Conservation (phyloP, 2,329 filamentous ascomycete genomes). For the Colletotrichum lindemuthianum region DNA sequence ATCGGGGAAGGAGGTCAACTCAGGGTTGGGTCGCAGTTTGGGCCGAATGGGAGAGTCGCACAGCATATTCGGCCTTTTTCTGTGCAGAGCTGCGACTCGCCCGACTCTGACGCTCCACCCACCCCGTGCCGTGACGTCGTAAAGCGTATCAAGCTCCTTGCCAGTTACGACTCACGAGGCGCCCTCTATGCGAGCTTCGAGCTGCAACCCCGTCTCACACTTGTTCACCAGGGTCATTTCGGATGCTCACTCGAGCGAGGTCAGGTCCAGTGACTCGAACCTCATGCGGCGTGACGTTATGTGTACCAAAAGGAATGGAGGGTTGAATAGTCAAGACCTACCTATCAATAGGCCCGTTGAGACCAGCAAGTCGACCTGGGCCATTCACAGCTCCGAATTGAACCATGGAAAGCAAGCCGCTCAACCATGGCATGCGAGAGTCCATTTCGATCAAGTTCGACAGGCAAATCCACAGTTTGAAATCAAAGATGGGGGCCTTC, state of each 20-base stretch:
- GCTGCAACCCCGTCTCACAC: conserved; percentile 42
- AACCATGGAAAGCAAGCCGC: conserved; percentile 77
- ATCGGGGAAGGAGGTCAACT: conserved; percentile 34
- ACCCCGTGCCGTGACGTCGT: conserved; percentile 26
- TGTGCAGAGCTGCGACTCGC: conserved; percentile 16
- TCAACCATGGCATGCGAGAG: conserved; percentile 90
- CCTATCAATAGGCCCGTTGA: conserved; percentile 88
- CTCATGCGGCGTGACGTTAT: conserved; percentile 55
- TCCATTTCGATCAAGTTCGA: conserved; percentile 79
- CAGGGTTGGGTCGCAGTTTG: conserved; percentile 36
- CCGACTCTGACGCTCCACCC: conserved; percentile 16
- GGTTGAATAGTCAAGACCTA: conserved; percentile 64
- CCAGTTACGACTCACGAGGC: conserved; percentile 1
- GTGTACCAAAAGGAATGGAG: conserved; percentile 22
- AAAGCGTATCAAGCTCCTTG: conserved; percentile 22
- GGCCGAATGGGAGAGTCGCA: conserved; percentile 32
- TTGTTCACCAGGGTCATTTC: conserved; percentile 43
- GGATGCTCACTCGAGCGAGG: conserved; percentile 49
- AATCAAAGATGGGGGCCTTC: conserved; percentile 76
- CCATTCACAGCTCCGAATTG: conserved; percentile 80
- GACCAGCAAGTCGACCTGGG: conserved; percentile 78
- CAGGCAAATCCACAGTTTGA: conserved; percentile 79
- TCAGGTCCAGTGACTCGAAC: conserved; percentile 57
- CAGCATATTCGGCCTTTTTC: conserved; percentile 34
- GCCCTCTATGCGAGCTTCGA: conserved; percentile 15